These are phyloP conservation scores for Oryza longistaminata DNA, from an alignment of 176 grass and related monocot species.

Conservation along the genomic window DNA sequence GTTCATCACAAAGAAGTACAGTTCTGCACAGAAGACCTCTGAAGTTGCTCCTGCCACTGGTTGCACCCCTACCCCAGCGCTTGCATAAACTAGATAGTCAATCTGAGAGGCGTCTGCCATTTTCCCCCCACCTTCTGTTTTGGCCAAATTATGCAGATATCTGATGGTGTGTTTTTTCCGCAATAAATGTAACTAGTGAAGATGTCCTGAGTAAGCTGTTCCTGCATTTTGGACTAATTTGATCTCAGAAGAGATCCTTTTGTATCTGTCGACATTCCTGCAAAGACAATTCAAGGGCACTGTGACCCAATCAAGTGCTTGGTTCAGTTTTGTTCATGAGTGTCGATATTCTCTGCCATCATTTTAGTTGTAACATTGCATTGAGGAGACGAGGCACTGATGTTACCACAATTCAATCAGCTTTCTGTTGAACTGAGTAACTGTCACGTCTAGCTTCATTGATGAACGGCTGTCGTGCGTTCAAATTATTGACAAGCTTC, in stretches of 20 bases:
- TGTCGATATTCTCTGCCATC: not conserved
- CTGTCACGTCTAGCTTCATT: not conserved
- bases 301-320: not conserved
- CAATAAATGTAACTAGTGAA: slow-evolving; percentile 43
- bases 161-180: not conserved
- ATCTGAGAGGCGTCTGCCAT: not conserved
- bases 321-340: not conserved
- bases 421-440: not conserved
- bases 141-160: slow-evolving; percentile 27
- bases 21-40: slow-evolving; percentile 60
- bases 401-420: not conserved
- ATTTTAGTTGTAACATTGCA: not conserved
- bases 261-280: slow-evolving; percentile 44
- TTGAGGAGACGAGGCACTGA: no score
- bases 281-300: slow-evolving; percentile 8
- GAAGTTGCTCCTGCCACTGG: slow-evolving; percentile 67
- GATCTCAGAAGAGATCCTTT: slow-evolving; percentile 39
- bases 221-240: slow-evolving; percentile 26
- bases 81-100: slow-evolving; percentile 46
- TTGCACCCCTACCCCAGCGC: slow-evolving; percentile 59
- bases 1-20: slow-evolving; percentile 93
- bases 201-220: slow-evolving; percentile 10
- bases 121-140: not conserved
- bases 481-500: no score
- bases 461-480: no score